A percentile compares a stretch with the other conserved stretches of the same genome.
Conservation (phyloP, 441 rosid genomes). For the Pelargonium myrrhifolium region DNA sequence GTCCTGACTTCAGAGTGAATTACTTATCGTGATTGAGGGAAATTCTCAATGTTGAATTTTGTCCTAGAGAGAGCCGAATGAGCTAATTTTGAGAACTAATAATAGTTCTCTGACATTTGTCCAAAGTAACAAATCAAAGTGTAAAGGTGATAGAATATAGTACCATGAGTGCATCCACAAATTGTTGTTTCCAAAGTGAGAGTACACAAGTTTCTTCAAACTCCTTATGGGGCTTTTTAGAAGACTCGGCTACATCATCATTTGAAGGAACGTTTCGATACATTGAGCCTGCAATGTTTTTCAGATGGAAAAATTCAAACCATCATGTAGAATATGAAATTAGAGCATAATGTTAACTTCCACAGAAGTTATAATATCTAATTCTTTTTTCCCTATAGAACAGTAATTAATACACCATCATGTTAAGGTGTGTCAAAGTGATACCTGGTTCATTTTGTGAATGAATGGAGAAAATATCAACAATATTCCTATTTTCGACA, state of each 20-base stretch:
- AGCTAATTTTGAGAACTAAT: background rate
- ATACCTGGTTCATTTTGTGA: constrained; percentile 45
- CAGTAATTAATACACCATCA: constrained; percentile 1
- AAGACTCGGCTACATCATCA: constrained; percentile 36
- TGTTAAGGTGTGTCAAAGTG: constrained; percentile 5
- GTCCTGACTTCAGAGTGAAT: too few species aligned
- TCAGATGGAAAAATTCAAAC: constrained; percentile 9
- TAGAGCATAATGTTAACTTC: background rate
- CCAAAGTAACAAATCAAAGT: constrained; percentile 9
- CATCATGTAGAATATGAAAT: constrained; percentile 10
- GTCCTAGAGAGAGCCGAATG: background rate
- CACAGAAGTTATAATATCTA: background rate
- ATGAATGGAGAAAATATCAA: constrained; percentile 80
- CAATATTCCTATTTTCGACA: constrained; percentile 40
- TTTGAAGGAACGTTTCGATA: constrained; percentile 44
- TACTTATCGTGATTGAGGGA: too few species aligned
- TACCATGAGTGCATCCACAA: constrained; percentile 62
- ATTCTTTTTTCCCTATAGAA: background rate
- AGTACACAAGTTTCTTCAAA: constrained; percentile 25
- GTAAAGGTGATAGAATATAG: constrained; percentile 1
- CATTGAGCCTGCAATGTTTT: constrained; percentile 29
- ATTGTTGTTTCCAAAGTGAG: constrained; percentile 70
- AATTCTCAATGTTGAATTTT: background rate
- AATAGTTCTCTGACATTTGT: constrained; percentile 13
- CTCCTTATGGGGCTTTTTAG: constrained; percentile 27